These are phyloP conservation scores for Dryas integrifolia DNA, from an alignment of 331 rosid genomes.

Conservation along the genomic window DNA sequence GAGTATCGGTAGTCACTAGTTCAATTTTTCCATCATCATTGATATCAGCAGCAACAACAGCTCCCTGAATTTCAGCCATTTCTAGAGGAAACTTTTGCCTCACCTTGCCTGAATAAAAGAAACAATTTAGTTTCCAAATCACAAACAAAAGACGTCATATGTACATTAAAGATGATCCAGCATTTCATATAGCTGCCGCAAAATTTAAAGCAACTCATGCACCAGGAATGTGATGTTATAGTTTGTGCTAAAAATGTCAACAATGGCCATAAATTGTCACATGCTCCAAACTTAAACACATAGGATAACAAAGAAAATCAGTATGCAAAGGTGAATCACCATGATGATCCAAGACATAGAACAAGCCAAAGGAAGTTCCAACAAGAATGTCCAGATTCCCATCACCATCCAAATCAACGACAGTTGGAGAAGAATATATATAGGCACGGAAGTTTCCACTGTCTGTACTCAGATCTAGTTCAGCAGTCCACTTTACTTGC, in stretches of 20 bases:
- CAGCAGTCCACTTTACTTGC: constrained; percentile 89
- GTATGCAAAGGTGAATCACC: constrained; percentile 45
- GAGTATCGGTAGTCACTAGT: constrained; percentile 79
- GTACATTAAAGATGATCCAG: neutral
- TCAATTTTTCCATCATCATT: constrained; percentile 99
- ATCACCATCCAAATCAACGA: constrained; percentile 93
- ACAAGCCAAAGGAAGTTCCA: constrained; percentile 90
- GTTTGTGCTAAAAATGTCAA: neutral
- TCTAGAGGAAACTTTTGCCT: constrained; percentile 94
- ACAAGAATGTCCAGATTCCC: constrained; percentile 91
- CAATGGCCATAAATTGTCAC: neutral
- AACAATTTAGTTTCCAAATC: constrained; percentile 18
- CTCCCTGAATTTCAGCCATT: constrained; percentile 97
- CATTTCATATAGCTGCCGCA: neutral
- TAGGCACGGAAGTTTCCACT: constrained; percentile 62
- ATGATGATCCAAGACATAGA: constrained; percentile 89
- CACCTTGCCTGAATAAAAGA: constrained; percentile 62
- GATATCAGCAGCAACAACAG: constrained; percentile 88
- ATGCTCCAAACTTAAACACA: neutral
- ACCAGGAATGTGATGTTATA: neutral
- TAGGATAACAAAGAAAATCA: neutral
- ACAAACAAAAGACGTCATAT: neutral
- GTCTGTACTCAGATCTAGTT: constrained; percentile 91
- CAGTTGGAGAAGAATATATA: constrained; percentile 87
- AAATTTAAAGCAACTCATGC: constrained; percentile 1